Base-by-base conservation (phyloP, 768 basidiomycete genomes). In the Trametes elegans region DNA sequence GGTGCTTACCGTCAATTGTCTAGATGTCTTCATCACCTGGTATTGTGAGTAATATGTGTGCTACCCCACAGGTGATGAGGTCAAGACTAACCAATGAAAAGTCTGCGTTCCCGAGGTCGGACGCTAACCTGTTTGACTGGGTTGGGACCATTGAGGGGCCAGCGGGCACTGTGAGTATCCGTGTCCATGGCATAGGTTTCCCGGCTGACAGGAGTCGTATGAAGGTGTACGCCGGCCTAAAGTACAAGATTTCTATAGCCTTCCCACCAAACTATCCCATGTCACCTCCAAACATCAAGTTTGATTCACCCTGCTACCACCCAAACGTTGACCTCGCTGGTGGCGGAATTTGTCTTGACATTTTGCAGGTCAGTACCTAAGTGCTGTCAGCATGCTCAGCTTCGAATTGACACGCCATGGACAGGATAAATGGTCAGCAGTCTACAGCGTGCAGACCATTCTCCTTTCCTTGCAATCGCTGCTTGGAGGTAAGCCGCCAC, bases 231-330 rank as follows among this genome's bases (percentile, higher is more conserved):
- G 82, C 80, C 36, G 90, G 86, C 13, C 76, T 94, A 49, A 79
- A 80, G 19, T 95, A 90, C 77, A 87, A 87, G 62, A 88, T 96
- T 62, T 83, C 83, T 8, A 90, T 96, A 49, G 77, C 81, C 11
- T 96, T 94, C 73, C 92, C 91, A 7, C 72, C 86, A 55, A 91
- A 90, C 68, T 96, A 95, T 66, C 93, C 93, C 18, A 94, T 91
- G 70, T 84, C 84, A 9, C 78, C 93, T 3, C 93, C 93, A 0
- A 75, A 79, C 8, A 90, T 96, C 71, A 88, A 87, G 67, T 96
- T 93, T 62, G 90, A 91, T 47, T 85, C 91, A 5, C 89, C 90
- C 6, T 93, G 92, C 73, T 95, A 81, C 73, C 93, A 96, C 65
- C 93, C 93, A 7, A 95, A 95, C 63, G 89, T 95, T 31, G 91